phyloP scores from a whole-genome alignment of 75 land plant genomes.

The Cryptomeria japonica region DNA sequence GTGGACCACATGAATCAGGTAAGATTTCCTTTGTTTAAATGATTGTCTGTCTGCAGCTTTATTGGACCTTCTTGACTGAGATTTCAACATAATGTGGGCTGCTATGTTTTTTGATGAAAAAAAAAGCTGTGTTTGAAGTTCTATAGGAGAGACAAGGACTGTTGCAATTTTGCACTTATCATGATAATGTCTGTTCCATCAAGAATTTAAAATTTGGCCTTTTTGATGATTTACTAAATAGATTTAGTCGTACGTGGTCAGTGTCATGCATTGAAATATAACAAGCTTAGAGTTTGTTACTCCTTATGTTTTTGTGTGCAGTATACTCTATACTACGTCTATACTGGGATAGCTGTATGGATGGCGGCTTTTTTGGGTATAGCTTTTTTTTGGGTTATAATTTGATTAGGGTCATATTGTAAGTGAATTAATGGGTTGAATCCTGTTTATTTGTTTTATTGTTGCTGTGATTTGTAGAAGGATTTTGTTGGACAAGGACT shows the following conservation, averaged over 20 bases:
- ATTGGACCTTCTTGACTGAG: too few relatives aligned
- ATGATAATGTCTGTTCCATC: background rate
- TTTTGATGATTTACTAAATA: background rate
- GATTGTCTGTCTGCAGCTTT: background rate
- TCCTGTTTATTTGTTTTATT: background rate
- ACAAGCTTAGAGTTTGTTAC: background rate
- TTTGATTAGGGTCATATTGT: background rate
- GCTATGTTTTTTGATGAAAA: too few relatives aligned
- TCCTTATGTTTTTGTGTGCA: conserved; percentile 16
- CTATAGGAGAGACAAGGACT: too few relatives aligned
- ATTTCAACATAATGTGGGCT: too few relatives aligned
- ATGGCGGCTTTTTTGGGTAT: conserved; percentile 72
- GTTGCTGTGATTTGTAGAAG: conserved; percentile 44
- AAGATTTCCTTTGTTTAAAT: background rate
- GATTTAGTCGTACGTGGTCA: background rate
- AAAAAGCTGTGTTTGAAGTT: too few relatives aligned
- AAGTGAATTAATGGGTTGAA: background rate
- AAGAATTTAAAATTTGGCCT: background rate
- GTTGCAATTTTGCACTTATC: too few relatives aligned
- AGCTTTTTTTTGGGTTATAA: background rate
- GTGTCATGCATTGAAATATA: background rate
- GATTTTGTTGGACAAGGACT: conserved; percentile 79
- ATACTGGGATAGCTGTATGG: conserved; percentile 59
- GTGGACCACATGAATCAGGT: conserved; percentile 66
- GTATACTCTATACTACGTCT: conserved; percentile 63